A percentile compares a stretch with the other conserved stretches of the same genome.
phyloP scores from a whole-genome alignment of 1,139 yeast genomes.

The Saccharomyces hybrid region DNA sequence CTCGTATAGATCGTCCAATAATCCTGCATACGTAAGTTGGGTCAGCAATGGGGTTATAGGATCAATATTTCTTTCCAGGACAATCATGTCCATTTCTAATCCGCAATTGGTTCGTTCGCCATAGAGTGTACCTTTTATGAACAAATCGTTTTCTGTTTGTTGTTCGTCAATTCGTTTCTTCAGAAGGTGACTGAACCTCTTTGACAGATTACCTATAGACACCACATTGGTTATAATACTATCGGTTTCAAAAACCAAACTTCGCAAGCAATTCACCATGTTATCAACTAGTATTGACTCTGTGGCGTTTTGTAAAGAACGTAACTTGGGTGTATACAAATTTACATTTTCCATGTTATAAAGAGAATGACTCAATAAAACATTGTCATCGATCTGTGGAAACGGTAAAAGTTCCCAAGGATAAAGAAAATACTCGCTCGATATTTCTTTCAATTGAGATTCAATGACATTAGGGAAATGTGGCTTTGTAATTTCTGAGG shows the following conservation, averaged over 20 bases:
- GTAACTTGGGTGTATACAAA: conserved; percentile 19
- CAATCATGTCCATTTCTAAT: conserved; percentile 49
- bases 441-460: conserved; percentile 13
- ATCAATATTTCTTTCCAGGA: conserved; percentile 74
- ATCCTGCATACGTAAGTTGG: conserved; percentile 77
- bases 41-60: conserved; percentile 60
- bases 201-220: conserved; percentile 24
- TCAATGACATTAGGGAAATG: conserved; percentile 15
- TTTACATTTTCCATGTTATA: conserved; percentile 20
- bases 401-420: conserved; percentile 24
- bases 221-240: conserved; percentile 23
- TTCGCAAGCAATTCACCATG: conserved; percentile 20
- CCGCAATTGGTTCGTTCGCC: conserved; percentile 33
- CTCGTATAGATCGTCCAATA: conserved; percentile 67
- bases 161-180: conserved; percentile 14
- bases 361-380: conserved; percentile 18
- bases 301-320: conserved; percentile 22
- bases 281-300: conserved; percentile 23
- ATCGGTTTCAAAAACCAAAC: conserved; percentile 19
- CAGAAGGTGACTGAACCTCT: conserved; percentile 15
- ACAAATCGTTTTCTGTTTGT: conserved; percentile 13
- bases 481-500: conserved; percentile 7
- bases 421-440: conserved; percentile 6
- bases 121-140: conserved; percentile 24
- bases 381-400: conserved; percentile 22